These are phyloP conservation scores for Pelargonium myrrhifolium DNA, from an alignment of 441 rosid genomes.

Conservation along the genomic window DNA sequence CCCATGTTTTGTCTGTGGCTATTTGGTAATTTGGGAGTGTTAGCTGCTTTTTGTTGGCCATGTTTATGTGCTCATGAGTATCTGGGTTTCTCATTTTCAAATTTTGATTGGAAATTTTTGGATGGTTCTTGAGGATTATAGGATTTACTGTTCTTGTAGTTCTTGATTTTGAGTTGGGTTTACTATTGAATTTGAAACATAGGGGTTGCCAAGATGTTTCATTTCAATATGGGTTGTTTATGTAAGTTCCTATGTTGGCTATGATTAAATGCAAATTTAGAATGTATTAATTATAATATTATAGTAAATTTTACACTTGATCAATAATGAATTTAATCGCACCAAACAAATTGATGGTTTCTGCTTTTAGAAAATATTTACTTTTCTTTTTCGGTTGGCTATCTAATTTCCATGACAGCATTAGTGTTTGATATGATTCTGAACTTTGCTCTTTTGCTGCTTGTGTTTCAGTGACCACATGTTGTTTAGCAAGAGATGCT, in stretches of 20 bases:
- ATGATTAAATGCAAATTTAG: background rate
- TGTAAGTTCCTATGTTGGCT: background rate
- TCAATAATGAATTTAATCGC: background rate
- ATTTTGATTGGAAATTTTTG: background rate
- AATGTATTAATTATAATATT: background rate
- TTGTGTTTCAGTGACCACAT: constrained; percentile 62
- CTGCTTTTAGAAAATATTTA: too few species aligned
- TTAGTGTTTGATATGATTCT: constrained; percentile 5
- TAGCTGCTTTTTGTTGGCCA: background rate
- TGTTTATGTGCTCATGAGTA: background rate
- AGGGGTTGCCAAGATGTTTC: background rate
- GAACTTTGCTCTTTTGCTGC: constrained; percentile 16
- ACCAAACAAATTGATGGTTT: too few species aligned
- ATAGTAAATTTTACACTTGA: too few species aligned
- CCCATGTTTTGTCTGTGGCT: background rate
- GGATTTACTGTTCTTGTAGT: background rate
- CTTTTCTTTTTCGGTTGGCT: too few species aligned
- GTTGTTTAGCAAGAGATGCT: constrained; percentile 84
- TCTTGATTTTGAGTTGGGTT: background rate
- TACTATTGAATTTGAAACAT: background rate
- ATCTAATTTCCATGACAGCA: background rate
- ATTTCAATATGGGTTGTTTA: background rate
- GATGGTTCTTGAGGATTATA: background rate
- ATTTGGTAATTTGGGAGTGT: too few species aligned
- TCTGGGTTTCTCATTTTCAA: background rate